Base-by-base conservation (phyloP, 805 yeast genomes). In the Ascoidea rubescens region DNA sequence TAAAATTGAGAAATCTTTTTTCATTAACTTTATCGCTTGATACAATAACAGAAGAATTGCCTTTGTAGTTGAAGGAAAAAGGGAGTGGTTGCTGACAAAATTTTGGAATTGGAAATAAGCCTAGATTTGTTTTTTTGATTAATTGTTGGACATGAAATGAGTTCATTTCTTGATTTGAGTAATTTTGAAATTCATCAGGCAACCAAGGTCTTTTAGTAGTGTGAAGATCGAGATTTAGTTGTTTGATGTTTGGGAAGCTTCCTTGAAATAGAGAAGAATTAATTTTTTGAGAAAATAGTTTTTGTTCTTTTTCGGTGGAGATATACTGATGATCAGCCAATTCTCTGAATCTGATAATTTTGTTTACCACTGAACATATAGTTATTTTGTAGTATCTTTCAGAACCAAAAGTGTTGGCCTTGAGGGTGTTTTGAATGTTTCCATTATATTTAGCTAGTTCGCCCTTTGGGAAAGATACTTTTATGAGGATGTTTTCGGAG, bases 281-380 rank as follows among this genome's bases (percentile, higher is more conserved):
- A 49, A 76, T 65, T 30, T 62, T 69, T 5, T 64, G 56, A 1
- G 76, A 72, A 55, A 80, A 76, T 1, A 68, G 63, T 12, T 84
- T 82, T 58, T 77, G 74, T 50, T 74, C 75, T 10, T 88, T 77
- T 21, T 21, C 28, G 2, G 28, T 21, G 28, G 28, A 3, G 37
- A 77, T 69, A 56, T 78, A 75, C 64, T 93, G 98, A 64, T 88
- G 90, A 66, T 90, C 98, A 0, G 91, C 82, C 74, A 89, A 78
- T 57, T 86, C 87, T 58, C 96, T 76, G 64, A 91, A 91, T 56
- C 84, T 75, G 60, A 80, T 82, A 17, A 82, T 83, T 53, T 79
- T 75, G 59, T 80, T 79, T 16, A 88, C 71, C 17, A 87, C 74
- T 0, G 83, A 89, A 4, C 77, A 73, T 0, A 96, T 91, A 48